These are phyloP conservation scores for Mortierella sp. DNA, from an alignment of 371 early-diverging fungal genomes.

Conservation along the genomic window DNA sequence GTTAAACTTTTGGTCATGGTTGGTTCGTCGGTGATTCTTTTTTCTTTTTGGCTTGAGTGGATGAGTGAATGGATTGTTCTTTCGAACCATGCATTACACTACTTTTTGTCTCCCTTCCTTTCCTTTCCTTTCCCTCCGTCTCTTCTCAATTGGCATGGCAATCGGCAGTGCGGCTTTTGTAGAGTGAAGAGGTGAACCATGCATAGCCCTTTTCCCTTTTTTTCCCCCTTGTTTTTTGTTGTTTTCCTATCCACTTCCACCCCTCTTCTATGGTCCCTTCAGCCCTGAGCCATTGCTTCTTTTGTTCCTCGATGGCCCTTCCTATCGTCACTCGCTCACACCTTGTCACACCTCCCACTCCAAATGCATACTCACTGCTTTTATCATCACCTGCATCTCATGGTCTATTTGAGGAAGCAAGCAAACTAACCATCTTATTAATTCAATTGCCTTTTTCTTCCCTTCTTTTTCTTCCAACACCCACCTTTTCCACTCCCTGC, in stretches of 20 bases:
- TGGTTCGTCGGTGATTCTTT: neutral
- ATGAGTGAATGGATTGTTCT: neutral
- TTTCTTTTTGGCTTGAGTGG: neutral
- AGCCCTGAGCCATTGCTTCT: neutral
- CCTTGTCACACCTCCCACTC: neutral
- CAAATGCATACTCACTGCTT: no score
- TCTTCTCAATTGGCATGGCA: neutral
- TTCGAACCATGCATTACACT: conserved; percentile 5
- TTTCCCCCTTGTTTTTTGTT: neutral
- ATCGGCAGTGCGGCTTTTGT: neutral
- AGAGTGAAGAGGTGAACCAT: neutral
- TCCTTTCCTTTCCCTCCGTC: neutral
- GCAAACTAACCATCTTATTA: conserved; percentile 9
- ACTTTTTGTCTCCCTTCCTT: neutral
- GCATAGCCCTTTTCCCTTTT: neutral
- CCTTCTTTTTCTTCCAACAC: neutral
- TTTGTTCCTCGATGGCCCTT: neutral
- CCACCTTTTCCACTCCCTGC: neutral
- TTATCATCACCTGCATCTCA: neutral
- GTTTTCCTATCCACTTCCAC: neutral
- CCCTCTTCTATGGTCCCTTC: neutral
- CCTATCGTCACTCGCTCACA: neutral
- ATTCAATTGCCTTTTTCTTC: neutral
- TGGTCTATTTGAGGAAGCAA: neutral
- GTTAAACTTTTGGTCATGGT: conserved; percentile 1